Evolutionary conservation across 1,284 basidiomycete species (phyloP), one percentile per base, ranked within the genome.

Genomic region (Cutaneotrichosporon arboriforme): DNA sequence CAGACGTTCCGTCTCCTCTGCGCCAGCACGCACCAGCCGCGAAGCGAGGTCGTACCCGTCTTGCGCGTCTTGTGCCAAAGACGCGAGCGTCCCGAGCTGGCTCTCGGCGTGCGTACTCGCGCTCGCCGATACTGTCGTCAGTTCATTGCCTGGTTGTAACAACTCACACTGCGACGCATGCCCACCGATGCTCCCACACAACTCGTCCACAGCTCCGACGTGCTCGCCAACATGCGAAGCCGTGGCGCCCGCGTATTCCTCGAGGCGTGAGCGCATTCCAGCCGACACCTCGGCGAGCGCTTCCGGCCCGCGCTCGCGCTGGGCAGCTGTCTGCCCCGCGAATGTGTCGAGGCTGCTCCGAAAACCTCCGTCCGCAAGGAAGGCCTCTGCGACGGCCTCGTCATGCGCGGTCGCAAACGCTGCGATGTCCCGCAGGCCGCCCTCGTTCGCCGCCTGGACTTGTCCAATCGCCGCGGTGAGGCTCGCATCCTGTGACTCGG

Each of bases 401-500:
- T 9, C 41, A 18, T 54, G 52, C 8, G 47, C 40, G 0, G 14
- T 18, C 41, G 33, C 43, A 33, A 55, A 52, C 17, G 36, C 42
- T 26, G 26, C 36, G 35, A 60, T 37, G 21, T 37, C 37, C 5
- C 17, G 12, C 13, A 58, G 14, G 2, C 80, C 81, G 44, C 78
- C 72, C 4, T 73, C 70, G 62, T 88, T 88, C 43, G 78, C 82
- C 20, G 77, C 73, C 52, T 81, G 79, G 34, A 88, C 76, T 23
- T 75, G 69, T 1, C 74, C 75, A 46, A 90, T 78, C 1, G 83
- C 81, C 13, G 82, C 80, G 18, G 80, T 78, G 41, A 92, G 76
- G n/a, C 82, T 81, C 17, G 80, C 77, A 63, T 91, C 85, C 33
- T 87, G 82, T 43, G 84, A 79, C 22, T 81, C 76, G 12, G 84